Evolutionary conservation across 345 rosid genomes (phyloP).

Genomic region (Orychophragmus violaceus): DNA sequence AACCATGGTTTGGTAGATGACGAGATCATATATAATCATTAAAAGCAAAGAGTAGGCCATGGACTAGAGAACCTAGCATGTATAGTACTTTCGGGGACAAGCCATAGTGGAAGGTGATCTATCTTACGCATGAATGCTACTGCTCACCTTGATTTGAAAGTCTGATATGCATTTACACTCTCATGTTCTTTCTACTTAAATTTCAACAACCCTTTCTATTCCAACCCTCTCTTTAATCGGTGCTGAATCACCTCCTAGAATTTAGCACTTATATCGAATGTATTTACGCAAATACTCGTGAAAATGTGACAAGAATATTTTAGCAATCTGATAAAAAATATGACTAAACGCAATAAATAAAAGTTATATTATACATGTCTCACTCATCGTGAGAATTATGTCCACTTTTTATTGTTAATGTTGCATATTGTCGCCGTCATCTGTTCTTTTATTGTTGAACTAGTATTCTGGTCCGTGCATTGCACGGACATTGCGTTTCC

Average conservation of each 20-base stretch:
- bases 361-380: too few relatives aligned
- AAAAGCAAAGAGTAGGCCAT: slow-evolving; percentile 19
- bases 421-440: too few relatives aligned
- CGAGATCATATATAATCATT: slow-evolving; percentile 15
- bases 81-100: slow-evolving; percentile 29
- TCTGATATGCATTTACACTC: slow-evolving; percentile 5
- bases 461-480: too few relatives aligned
- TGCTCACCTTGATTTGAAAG: slow-evolving; percentile 25
- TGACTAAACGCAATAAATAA: too few relatives aligned
- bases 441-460: too few relatives aligned
- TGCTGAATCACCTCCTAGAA: not conserved
- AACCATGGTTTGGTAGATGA: not conserved
- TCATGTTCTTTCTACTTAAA: not conserved
- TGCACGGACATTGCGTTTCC: too few relatives aligned
- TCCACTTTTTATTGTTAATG: too few relatives aligned
- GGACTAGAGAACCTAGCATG: slow-evolving; percentile 16
- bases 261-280: not conserved
- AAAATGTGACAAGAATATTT: not conserved
- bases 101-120: slow-evolving; percentile 28
- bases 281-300: not conserved
- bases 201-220: not conserved
- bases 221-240: not conserved
- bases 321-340: too few relatives aligned
- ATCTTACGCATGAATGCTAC: slow-evolving; percentile 22
- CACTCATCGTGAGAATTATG: too few relatives aligned